Conservation (phyloP, 768 basidiomycete genomes). For the Tylopilus cervinicoccineus region DNA sequence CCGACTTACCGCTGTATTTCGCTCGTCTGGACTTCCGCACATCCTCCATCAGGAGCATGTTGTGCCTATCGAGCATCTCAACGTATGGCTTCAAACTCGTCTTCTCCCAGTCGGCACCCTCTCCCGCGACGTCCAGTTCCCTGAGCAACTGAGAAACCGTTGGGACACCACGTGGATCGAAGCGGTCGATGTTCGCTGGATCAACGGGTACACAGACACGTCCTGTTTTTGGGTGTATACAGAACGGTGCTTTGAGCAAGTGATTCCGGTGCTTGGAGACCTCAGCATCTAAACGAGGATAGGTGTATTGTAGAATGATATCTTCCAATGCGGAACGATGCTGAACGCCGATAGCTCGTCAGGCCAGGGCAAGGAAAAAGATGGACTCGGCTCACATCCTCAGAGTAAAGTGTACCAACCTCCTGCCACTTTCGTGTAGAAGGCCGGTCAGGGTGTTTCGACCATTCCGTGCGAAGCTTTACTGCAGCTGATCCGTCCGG, state of each 20-base stretch:
- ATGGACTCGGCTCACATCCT: slow-evolving; percentile 28
- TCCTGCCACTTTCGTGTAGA: slow-evolving; percentile 78
- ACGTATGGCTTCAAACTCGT: slow-evolving; percentile 90
- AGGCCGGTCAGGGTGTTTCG: slow-evolving; percentile 41
- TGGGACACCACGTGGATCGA: slow-evolving; percentile 83
- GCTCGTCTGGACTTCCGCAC: slow-evolving; percentile 22
- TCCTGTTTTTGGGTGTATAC: slow-evolving; percentile 94
- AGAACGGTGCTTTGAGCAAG: slow-evolving; percentile 96
- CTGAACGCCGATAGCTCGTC: slow-evolving; percentile 2
- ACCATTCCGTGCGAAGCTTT: slow-evolving; percentile 57
- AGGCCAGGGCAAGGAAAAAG: not conserved
- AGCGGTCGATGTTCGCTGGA: slow-evolving; percentile 66
- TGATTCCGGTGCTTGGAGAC: slow-evolving; percentile 98
- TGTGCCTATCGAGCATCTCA: slow-evolving; percentile 81
- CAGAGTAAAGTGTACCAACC: slow-evolving; percentile 36
- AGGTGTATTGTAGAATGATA: slow-evolving; percentile 88
- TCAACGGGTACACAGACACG: slow-evolving; percentile 93
- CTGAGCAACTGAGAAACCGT: slow-evolving; percentile 79
- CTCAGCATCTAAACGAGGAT: slow-evolving; percentile 94
- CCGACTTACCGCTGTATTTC: slow-evolving; percentile 16
- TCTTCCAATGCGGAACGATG: slow-evolving; percentile 66
- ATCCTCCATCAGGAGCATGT: slow-evolving; percentile 30
- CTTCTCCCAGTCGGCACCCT: slow-evolving; percentile 76
- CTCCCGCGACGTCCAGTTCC: slow-evolving; percentile 61
- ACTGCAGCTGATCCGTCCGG: slow-evolving; percentile 55